Percentiles rank a stretch among this genome's conserved stretches.
These are phyloP conservation scores for Cardamine chenopodiifolia DNA, from an alignment of 345 rosid genomes.

Conservation along the genomic window DNA sequence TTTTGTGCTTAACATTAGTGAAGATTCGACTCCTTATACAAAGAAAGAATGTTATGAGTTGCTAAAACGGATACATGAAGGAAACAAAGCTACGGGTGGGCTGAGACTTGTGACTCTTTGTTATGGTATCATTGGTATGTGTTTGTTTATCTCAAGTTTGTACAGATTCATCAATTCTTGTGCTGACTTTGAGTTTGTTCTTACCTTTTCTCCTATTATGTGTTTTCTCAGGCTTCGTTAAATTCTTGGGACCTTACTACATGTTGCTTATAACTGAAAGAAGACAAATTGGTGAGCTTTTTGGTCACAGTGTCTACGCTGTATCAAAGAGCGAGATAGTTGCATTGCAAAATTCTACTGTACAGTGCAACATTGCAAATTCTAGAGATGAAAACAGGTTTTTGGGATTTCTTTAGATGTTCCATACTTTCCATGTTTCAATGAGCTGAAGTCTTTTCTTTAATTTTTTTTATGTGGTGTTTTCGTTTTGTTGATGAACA, in stretches of 20 bases:
- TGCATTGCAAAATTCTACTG: conserved; percentile 66
- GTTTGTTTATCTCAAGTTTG: neutral
- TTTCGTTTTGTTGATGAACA: conserved; percentile 41
- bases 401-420: conserved; percentile 6
- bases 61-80: conserved; percentile 79
- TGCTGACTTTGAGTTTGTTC: neutral
- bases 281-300: conserved; percentile 70
- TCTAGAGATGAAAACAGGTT: conserved; percentile 80
- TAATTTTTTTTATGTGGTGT: conserved; percentile 3
- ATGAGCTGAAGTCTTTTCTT: neutral
- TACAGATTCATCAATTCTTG: neutral
- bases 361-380: conserved; percentile 44
- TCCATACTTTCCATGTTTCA: neutral
- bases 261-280: conserved; percentile 82
- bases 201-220: conserved; percentile 1
- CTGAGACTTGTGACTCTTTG: conserved; percentile 76
- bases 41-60: conserved; percentile 71
- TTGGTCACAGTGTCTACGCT: conserved; percentile 79
- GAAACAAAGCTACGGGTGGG: conserved; percentile 83
- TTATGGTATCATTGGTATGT: conserved; percentile 88
- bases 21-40: conserved; percentile 69
- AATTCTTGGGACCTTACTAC: conserved; percentile 89
- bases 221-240: conserved; percentile 63
- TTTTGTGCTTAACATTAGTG: conserved; percentile 56
- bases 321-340: conserved; percentile 73